These are phyloP conservation scores for Annona squamosa DNA, from an alignment of 164 flowering plant genomes.

Conservation along the genomic window DNA sequence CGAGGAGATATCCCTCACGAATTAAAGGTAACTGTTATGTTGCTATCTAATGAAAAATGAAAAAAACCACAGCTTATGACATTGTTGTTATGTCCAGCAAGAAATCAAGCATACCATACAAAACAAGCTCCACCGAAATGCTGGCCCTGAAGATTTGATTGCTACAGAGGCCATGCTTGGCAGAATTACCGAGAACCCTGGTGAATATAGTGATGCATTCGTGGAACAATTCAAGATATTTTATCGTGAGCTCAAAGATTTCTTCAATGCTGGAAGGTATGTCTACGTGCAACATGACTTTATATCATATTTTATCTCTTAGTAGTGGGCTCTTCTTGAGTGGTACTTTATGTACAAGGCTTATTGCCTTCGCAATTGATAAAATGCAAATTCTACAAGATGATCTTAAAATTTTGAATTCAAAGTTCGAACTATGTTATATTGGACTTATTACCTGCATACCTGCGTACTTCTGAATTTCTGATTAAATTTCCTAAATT, in stretches of 20 bases:
- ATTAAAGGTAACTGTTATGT: conserved; percentile 59
- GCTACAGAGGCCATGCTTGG: conserved; percentile 94
- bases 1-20: conserved; percentile 90
- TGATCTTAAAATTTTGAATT: too few relatives aligned
- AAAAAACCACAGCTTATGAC: not conserved
- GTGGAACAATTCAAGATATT: conserved; percentile 91
- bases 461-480: too few relatives aligned
- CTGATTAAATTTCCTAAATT: too few relatives aligned
- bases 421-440: too few relatives aligned
- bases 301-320: not conserved
- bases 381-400: too few relatives aligned
- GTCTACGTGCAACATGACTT: not conserved
- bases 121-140: conserved; percentile 95
- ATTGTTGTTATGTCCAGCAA: conserved; percentile 47
- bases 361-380: too few relatives aligned
- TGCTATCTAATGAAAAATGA: conserved; percentile 2
- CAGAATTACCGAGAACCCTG: conserved; percentile 75
- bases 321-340: not conserved
- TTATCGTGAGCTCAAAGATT: conserved; percentile 83
- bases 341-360: too few relatives aligned
- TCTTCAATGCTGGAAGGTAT: conserved; percentile 99
- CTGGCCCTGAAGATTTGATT: conserved; percentile 98
- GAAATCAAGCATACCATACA: conserved; percentile 98
- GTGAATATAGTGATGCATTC: conserved; percentile 78
- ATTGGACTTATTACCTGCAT: too few relatives aligned